Conservation (phyloP, 2,329 filamentous ascomycete species). For the Xylariaceae sp. region DNA sequence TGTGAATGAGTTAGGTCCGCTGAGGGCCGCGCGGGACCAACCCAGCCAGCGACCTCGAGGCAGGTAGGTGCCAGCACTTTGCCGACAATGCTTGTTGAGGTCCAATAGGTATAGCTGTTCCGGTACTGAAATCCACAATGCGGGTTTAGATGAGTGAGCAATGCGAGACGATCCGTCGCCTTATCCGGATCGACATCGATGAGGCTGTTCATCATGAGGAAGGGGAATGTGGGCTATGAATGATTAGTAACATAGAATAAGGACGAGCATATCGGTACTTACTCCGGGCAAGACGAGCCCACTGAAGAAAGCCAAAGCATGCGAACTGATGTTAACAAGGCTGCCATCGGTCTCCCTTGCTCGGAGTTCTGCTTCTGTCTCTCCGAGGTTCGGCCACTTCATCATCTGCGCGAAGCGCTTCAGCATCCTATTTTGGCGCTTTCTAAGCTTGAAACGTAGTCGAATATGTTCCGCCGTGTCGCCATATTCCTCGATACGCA, state of each 20-base stretch:
- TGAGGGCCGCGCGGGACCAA: conserved; percentile 69
- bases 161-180: conserved; percentile 61
- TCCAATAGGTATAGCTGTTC: conserved; percentile 74
- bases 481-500: conserved; percentile 63
- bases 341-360: conserved; percentile 57
- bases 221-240: conserved; percentile 60
- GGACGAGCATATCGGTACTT: conserved; percentile 32
- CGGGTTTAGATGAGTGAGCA: conserved; percentile 66
- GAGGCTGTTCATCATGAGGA: conserved; percentile 74
- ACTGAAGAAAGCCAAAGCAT: conserved; percentile 75
- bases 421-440: conserved; percentile 66
- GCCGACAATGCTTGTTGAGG: conserved; percentile 67
- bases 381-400: conserved; percentile 73
- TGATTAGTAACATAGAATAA: conserved; percentile 3
- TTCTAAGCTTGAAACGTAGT: conserved; percentile 63
- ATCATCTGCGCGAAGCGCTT: conserved; percentile 67
- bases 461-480: conserved; percentile 54
- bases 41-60: conserved; percentile 68
- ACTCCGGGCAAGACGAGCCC: conserved; percentile 69
- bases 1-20: conserved; percentile 65
- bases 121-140: conserved; percentile 75
- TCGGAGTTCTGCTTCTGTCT: conserved; percentile 61
- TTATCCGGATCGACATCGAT: conserved; percentile 72
- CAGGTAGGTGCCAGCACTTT: conserved; percentile 74
- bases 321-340: conserved; percentile 62